Conservation (phyloP, 2,329 filamentous ascomycete genomes). For the Colletotrichum theobromicola region DNA sequence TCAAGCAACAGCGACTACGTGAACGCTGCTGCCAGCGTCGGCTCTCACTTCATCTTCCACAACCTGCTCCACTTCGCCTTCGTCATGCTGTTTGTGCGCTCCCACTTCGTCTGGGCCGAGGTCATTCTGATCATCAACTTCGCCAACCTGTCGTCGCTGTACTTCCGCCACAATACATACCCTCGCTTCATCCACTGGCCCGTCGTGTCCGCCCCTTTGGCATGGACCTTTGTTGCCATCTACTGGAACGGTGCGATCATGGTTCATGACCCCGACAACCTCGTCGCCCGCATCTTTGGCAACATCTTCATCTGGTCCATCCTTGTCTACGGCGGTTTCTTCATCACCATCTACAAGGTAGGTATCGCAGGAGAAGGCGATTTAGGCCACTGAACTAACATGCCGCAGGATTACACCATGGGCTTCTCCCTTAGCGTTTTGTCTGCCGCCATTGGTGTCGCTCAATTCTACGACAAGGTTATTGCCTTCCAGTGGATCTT, state of each 20-base stretch:
- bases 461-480: conserved; percentile 75
- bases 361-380: not conserved
- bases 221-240: conserved; percentile 85
- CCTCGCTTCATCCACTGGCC: conserved; percentile 79
- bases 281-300: conserved; percentile 79
- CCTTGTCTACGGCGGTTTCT: conserved; percentile 77
- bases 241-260: conserved; percentile 91
- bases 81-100: conserved; percentile 81
- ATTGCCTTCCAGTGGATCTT: conserved; percentile 93
- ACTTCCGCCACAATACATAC: conserved; percentile 78
- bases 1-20: conserved; percentile 66
- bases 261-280: conserved; percentile 68
- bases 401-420: conserved; percentile 70
- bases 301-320: conserved; percentile 91
- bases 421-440: conserved; percentile 80
- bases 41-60: conserved; percentile 83
- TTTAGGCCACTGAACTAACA: not conserved
- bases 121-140: conserved; percentile 81
- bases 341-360: conserved; percentile 76
- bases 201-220: conserved; percentile 77
- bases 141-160: conserved; percentile 77
- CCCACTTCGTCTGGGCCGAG: conserved; percentile 77
- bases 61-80: conserved; percentile 85
- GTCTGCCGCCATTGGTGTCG: conserved; percentile 75
- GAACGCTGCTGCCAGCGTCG: conserved; percentile 76